Evolutionary conservation across 768 basidiomycete genomes (phyloP).

Genomic region (Galerina marginata): DNA sequence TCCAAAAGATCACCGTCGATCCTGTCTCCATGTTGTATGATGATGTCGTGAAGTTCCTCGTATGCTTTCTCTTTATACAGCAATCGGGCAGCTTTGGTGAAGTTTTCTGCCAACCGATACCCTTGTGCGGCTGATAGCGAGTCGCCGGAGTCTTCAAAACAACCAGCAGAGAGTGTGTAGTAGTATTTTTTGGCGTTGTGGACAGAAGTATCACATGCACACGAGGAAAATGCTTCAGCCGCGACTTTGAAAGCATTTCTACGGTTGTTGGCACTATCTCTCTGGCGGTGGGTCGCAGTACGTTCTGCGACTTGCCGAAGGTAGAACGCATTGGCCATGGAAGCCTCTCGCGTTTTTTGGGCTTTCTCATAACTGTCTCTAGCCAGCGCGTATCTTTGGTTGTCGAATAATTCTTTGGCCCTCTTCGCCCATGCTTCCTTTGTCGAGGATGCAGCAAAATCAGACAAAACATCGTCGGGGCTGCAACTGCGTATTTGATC

Average conservation of each 20-base stretch:
- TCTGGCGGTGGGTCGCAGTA: conserved; percentile 22
- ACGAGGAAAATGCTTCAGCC: conserved; percentile 54
- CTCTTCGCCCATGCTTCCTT: conserved; percentile 41
- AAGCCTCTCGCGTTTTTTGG: conserved; percentile 42
- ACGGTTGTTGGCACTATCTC: conserved; percentile 18
- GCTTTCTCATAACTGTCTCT: conserved; percentile 42
- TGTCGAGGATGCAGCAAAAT: conserved; percentile 59
- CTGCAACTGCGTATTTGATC: conserved; percentile 53
- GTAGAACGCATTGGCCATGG: conserved; percentile 55
- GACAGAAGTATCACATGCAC: conserved; percentile 36
- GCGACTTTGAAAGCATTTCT: conserved; percentile 46
- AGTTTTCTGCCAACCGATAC: conserved; percentile 49
- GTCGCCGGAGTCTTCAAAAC: conserved; percentile 46
- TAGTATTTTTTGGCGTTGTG: conserved; percentile 37
- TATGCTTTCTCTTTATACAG: conserved; percentile 57
- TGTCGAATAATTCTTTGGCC: conserved; percentile 41
- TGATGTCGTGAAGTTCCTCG: conserved; percentile 55
- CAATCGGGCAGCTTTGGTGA: conserved; percentile 46
- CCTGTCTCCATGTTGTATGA: conserved; percentile 36
- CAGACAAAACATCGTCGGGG: conserved; percentile 54
- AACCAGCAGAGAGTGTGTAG: conserved; percentile 49
- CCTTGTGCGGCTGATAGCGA: conserved; percentile 47
- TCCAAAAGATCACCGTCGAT: conserved; percentile 39
- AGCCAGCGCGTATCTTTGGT: conserved; percentile 56
- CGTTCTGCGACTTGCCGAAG: conserved; percentile 56